Base-by-base conservation (phyloP, 371 early-diverging fungal genomes). In the Apophysomyces variabilis region DNA sequence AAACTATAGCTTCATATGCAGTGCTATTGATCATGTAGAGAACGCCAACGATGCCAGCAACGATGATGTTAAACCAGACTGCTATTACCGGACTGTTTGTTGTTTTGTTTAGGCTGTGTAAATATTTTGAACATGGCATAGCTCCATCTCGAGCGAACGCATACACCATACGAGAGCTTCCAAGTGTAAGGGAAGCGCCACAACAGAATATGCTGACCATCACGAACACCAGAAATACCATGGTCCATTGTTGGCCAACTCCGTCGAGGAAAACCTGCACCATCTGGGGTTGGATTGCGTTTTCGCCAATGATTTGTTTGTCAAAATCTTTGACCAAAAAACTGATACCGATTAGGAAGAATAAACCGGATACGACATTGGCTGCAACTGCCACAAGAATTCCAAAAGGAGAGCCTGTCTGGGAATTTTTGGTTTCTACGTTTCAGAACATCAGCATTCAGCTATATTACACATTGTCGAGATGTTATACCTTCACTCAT, bases 131-230 rank as follows among this genome's bases (percentile, higher is more conserved):
- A 38, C 78, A 70, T 7, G 80, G 79, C 80, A 83, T 76, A 7
- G 80, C 90, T 18, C 89, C 89, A 71, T 91, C 91, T 67, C 93
- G 82, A 16, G 91, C 86, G 78, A 92, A 90, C 7, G 91, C 90
- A 66, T 90, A 92, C 16, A 90, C 79, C 90, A 89, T 90, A 46
- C 91, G 85, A 7, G 89, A 87, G 66, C 85, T 87, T 56, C 89
- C 81, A 1, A 85, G 74, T 4, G 79, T 75, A 3, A 84, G 77
- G 43, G 85, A 81, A 36, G 82, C 69, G 35, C 88, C 86, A 38
- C 85, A 85, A 61, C 86, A 83, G 76, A 87, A 87, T 47, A 80
- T 84, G 39, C 79, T 80, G 43, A 83, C 45, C 74, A 83, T 80
- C 41, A 85, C 79, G 63, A 86, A 76, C 35, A 85, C 78, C 60